A percentile compares a stretch with the other conserved stretches of the same genome.
These are phyloP conservation scores for Dipteronia sinensis DNA, from an alignment of 345 rosid genomes.

Conservation along the genomic window DNA sequence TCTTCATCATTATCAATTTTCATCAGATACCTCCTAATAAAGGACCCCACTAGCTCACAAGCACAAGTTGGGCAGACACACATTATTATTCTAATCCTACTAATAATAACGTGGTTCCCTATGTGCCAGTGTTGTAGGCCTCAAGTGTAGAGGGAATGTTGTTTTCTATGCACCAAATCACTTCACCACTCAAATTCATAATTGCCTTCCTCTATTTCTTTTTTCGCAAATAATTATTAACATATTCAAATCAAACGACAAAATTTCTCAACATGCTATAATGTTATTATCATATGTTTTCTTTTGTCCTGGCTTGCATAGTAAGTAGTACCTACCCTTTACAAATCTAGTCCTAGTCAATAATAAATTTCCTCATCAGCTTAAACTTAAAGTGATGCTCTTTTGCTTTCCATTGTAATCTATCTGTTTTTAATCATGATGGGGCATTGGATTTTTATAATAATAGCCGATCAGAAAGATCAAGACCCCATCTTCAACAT, in stretches of 20 bases:
- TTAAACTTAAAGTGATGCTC: background rate
- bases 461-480: too few species aligned
- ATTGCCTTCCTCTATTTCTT: background rate
- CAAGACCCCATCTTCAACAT: background rate
- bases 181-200: background rate
- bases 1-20: conserved; percentile 4
- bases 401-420: background rate
- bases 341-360: background rate
- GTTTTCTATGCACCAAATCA: background rate
- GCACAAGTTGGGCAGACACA: background rate
- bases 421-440: background rate
- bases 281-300: conserved; percentile 1
- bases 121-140: conserved; percentile 14
- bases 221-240: background rate
- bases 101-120: conserved; percentile 12
- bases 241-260: conserved; percentile 4
- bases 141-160: background rate
- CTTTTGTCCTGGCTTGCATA: background rate
- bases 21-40: conserved; percentile 1
- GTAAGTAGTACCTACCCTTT: background rate
- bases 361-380: too few species aligned
- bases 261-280: background rate
- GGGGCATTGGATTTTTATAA: too few species aligned
- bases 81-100: background rate
- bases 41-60: conserved; percentile 1